Conservation (phyloP, 169 alveolate species). For the Theileria orientalis region DNA sequence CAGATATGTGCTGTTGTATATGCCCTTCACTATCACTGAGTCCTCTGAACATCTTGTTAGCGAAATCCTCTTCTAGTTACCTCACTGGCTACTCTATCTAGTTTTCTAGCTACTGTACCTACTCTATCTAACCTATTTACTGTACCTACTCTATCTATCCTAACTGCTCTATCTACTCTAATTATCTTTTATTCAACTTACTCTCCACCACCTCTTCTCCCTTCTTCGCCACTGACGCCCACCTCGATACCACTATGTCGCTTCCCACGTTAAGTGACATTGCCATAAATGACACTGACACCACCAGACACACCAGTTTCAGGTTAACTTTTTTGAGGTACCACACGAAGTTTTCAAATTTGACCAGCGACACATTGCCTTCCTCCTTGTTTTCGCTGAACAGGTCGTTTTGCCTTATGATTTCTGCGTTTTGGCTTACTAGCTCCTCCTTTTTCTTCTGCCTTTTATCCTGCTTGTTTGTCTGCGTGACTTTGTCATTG, state of each 20-base stretch:
- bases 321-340: slow-evolving; percentile 47
- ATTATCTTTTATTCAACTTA: neutral
- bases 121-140: neutral
- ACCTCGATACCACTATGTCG: slow-evolving; percentile 46
- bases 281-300: slow-evolving; percentile 28
- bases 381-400: neutral
- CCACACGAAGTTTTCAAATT: slow-evolving; percentile 43
- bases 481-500: neutral
- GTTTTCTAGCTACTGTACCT: no score
- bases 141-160: neutral
- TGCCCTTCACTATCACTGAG: neutral
- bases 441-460: neutral
- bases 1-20: neutral
- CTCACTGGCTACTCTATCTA: neutral
- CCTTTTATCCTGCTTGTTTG: neutral
- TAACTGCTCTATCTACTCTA: neutral
- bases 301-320: slow-evolving; percentile 7
- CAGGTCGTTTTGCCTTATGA: neutral
- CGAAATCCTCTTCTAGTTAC: neutral
- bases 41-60: neutral
- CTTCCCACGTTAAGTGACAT: slow-evolving; percentile 32
- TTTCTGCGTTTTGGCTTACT: neutral
- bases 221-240: slow-evolving; percentile 31
- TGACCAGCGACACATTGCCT: slow-evolving; percentile 9
- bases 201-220: neutral